Conservation (phyloP, 371 early-diverging fungal species). For the Umbelopsis sp. region DNA sequence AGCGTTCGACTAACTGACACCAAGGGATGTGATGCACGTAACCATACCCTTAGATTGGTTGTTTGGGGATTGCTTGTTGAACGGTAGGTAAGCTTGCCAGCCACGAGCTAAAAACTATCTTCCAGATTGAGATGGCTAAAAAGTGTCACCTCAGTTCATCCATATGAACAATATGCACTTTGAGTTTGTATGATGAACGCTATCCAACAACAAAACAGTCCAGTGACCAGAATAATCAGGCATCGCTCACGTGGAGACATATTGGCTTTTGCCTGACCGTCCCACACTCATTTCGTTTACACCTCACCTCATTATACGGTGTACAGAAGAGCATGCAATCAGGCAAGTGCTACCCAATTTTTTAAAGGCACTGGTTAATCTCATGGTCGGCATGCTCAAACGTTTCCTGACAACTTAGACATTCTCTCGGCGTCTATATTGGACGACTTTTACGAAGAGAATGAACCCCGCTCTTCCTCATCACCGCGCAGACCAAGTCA, state of each 20-base stretch:
- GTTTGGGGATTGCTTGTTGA: too few relatives aligned
- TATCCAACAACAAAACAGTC: background rate
- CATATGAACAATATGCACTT: too few relatives aligned
- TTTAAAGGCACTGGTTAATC: too few relatives aligned
- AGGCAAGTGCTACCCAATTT: background rate
- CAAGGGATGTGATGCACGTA: too few relatives aligned
- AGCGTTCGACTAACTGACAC: too few relatives aligned
- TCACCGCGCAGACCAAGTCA: background rate
- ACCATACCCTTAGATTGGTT: too few relatives aligned
- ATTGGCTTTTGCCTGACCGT: background rate
- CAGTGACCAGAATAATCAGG: background rate
- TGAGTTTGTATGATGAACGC: background rate
- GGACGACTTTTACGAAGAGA: constrained; percentile 19
- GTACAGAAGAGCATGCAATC: background rate
- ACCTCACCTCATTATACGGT: background rate
- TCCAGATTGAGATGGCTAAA: too few relatives aligned
- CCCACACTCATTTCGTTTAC: background rate
- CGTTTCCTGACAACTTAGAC: background rate
- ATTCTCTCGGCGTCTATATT: constrained; percentile 15
- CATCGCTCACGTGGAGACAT: background rate
- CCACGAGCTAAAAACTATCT: too few relatives aligned
- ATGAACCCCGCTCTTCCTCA: background rate
- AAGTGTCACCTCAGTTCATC: too few relatives aligned
- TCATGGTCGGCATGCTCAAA: too few relatives aligned
- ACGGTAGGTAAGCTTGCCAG: too few relatives aligned